Conservation (phyloP, 441 rosid species). For the Populus hybrid region DNA sequence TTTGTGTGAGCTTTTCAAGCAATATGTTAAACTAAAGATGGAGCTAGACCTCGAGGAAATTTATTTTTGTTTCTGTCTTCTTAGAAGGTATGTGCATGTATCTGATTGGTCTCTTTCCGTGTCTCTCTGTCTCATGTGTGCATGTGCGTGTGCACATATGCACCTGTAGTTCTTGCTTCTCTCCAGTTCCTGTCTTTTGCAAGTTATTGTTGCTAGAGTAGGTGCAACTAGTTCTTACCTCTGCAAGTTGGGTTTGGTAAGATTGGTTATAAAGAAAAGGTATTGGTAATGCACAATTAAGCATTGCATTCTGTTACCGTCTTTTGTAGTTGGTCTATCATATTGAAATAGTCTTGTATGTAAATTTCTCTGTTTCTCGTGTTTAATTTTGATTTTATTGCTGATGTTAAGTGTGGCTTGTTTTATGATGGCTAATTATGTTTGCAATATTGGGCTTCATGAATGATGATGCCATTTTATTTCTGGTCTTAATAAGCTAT, state of each 20-base stretch:
- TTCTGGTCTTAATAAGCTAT: not conserved
- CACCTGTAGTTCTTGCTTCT: not conserved
- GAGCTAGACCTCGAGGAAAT: slow-evolving; percentile 78
- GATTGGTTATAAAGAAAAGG: not conserved
- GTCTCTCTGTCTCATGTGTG: not conserved
- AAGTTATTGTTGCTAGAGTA: not conserved
- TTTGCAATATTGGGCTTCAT: not conserved
- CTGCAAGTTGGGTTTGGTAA: not conserved
- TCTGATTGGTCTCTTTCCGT: slow-evolving; percentile 7
- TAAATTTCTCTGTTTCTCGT: too few relatives aligned
- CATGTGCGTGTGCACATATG: too few relatives aligned
- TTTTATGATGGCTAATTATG: not conserved
- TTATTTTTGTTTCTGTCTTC: slow-evolving; percentile 67
- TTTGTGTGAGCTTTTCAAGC: slow-evolving; percentile 62
- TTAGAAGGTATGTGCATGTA: slow-evolving; percentile 50
- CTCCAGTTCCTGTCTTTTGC: not conserved
- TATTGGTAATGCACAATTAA: not conserved
- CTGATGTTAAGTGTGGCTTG: not conserved
- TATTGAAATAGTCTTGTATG: not conserved
- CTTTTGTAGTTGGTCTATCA: not conserved
- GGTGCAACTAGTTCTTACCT: not conserved
- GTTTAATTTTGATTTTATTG: too few relatives aligned
- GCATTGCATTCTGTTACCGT: not conserved
- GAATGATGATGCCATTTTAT: not conserved
- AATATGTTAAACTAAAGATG: slow-evolving; percentile 66